Percentiles rank a stretch among this genome's conserved stretches.
phyloP scores from a whole-genome alignment of 1,284 basidiomycete genomes.

The Ustilago crameri region DNA sequence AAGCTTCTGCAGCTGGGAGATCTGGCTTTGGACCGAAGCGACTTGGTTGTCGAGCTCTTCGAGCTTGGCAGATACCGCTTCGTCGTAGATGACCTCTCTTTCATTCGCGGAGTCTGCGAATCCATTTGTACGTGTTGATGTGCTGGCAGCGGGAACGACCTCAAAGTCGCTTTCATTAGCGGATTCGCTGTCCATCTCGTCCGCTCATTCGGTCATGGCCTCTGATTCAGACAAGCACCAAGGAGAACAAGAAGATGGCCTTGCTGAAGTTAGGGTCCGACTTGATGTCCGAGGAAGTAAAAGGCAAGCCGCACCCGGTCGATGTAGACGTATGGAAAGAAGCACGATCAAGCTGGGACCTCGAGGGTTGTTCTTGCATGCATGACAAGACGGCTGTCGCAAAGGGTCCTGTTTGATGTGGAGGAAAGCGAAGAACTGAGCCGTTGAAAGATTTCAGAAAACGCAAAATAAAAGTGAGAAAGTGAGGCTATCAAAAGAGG shows the following conservation, averaged over 20 bases:
- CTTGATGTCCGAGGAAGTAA: too few relatives aligned
- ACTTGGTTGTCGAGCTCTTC: slow-evolving; percentile 43
- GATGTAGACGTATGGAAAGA: too few relatives aligned
- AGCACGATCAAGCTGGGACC: too few relatives aligned
- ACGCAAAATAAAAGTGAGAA: slow-evolving; percentile 6
- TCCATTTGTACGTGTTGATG: neutral
- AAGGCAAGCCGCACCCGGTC: too few relatives aligned
- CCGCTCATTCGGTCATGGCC: too few relatives aligned
- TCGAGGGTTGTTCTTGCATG: neutral
- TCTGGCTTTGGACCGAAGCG: slow-evolving; percentile 35
- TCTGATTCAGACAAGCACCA: too few relatives aligned
- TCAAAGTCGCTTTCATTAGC: slow-evolving; percentile 24
- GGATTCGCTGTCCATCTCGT: slow-evolving; percentile 13
- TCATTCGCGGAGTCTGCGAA: neutral
- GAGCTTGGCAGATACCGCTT: slow-evolving; percentile 26
- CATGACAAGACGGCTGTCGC: neutral
- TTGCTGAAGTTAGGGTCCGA: too few relatives aligned
- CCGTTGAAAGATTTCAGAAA: neutral
- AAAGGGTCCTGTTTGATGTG: slow-evolving; percentile 18
- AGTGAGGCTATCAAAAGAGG: slow-evolving; percentile 3
- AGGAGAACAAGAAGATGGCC: too few relatives aligned
- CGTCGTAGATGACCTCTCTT: slow-evolving; percentile 37
- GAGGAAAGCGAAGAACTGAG: neutral
- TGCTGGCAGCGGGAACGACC: slow-evolving; percentile 5
- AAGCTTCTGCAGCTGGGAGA: slow-evolving; percentile 34